phyloP scores from a whole-genome alignment of 768 basidiomycete genomes.

The Podaxis rugospora region DNA sequence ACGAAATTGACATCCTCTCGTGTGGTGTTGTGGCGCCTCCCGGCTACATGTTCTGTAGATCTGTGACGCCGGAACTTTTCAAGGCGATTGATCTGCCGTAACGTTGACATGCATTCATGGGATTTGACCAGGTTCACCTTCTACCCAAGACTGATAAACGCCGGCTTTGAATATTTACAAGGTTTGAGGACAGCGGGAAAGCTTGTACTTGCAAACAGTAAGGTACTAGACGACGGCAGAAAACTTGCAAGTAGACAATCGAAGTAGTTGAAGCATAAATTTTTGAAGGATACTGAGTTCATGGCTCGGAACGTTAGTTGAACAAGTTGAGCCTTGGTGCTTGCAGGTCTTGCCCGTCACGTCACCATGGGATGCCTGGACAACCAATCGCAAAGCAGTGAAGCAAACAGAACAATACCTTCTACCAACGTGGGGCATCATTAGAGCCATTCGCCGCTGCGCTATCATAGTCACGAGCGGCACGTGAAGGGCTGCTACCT shows the following conservation, averaged over 20 bases:
- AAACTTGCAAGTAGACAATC: conserved; percentile 14
- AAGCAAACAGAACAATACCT: conserved; percentile 18
- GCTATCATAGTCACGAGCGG: conserved; percentile 21
- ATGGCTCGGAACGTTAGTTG: conserved; percentile 1
- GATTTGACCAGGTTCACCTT: conserved; percentile 1
- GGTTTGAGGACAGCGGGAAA: conserved; percentile 11
- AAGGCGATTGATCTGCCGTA: conserved; percentile 2
- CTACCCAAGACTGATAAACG: conserved; percentile 9
- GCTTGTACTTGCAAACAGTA: conserved; percentile 13
- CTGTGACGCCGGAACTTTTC: background rate
- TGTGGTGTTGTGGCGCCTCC: background rate
- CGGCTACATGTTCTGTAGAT: background rate
- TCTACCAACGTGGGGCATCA: conserved; percentile 59
- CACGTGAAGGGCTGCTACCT: conserved; percentile 42
- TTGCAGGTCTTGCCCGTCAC: conserved; percentile 11
- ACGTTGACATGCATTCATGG: conserved; percentile 1
- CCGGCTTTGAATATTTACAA: conserved; percentile 9
- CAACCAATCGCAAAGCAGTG: conserved; percentile 15
- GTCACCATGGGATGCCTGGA: conserved; percentile 8
- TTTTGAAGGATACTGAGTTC: conserved; percentile 12
- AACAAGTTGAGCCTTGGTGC: conserved; percentile 8
- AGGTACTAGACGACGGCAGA: conserved; percentile 12
- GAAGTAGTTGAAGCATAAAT: conserved; percentile 13
- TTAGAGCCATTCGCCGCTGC: conserved; percentile 23
- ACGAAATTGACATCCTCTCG: background rate